Base-by-base conservation (phyloP, 352 stramenopile genomes). In the Globisporangium perplexum region DNA sequence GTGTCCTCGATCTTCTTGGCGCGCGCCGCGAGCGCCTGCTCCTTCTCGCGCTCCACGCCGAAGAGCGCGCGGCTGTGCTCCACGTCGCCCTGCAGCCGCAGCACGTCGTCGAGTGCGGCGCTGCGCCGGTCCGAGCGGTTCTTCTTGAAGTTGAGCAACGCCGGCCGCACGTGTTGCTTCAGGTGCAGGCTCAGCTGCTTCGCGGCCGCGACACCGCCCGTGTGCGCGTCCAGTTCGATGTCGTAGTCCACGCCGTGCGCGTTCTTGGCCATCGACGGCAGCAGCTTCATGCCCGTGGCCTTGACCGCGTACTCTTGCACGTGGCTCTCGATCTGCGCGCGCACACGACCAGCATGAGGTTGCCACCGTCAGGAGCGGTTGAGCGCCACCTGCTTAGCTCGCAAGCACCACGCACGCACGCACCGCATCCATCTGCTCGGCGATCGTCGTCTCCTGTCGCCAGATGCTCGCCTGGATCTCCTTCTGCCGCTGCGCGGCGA, bases 261-360 rank as follows among this genome's bases (percentile, higher is more conserved):
- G 64, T 97, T 88, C 46, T 96, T 94, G 1, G 86, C 88, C 41
- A 82, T 77, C 36, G 71, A 44, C 3, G 90, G 92, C 53, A 97
- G 52, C 23, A 98, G 71, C 57, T 96, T 90, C 47, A 98, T 77
- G 44, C 79, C 60, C 22, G 69, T 82, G 18, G 86, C 84, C 30
- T 74, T 83, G 36, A 66, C 53, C 42, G 89, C 88, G 68, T 98
- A 98, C 31, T 78, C 63, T 42, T 86, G 64, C 15, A 97, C 77
- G 31, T 77, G 59, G 24, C 43, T 60, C 39, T 86, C 74, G 28
- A 94, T 62, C 77, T 90, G 43, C 47, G 22, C 48, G 10, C 28
- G 3, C 14, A 43, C 22, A 52, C 14, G 35, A 7, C 48, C 31
- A 31, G 12, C 12, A 18, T 22, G 22, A 28, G 26, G 20, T 6